A percentile compares a stretch with the other conserved stretches of the same genome.
Evolutionary conservation across 768 basidiomycete species (phyloP).

Genomic region (Pulveroboletus sp.): DNA sequence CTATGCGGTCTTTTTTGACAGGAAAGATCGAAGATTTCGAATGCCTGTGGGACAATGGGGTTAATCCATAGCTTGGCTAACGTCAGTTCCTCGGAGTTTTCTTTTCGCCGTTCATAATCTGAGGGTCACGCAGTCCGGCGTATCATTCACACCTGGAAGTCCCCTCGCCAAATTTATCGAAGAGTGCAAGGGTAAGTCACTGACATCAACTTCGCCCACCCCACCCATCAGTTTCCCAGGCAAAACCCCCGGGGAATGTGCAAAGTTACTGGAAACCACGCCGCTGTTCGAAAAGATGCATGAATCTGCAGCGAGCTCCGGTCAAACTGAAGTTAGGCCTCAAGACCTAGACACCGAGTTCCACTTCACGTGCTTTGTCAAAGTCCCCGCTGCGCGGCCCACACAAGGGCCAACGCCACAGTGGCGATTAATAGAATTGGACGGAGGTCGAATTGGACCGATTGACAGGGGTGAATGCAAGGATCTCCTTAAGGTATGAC

Average conservation of each 20-base stretch:
- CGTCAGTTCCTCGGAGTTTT: conserved; percentile 38
- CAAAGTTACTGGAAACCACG: conserved; percentile 69
- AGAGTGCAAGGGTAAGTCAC: conserved; percentile 50
- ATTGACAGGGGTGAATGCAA: conserved; percentile 69
- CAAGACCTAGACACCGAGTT: conserved; percentile 64
- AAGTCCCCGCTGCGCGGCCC: conserved; percentile 46
- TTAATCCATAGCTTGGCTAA: conserved; percentile 82
- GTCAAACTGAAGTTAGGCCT: conserved; percentile 68
- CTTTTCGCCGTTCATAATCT: conserved; percentile 3
- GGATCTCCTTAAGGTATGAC: conserved; percentile 53
- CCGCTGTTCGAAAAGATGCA: conserved; percentile 78
- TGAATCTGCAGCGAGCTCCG: conserved; percentile 58
- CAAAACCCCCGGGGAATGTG: conserved; percentile 69
- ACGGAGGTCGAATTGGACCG: conserved; percentile 74
- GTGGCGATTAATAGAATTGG: conserved; percentile 72
- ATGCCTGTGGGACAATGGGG: conserved; percentile 88
- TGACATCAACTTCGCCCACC: background rate
- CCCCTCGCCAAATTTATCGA: conserved; percentile 65
- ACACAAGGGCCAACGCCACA: conserved; percentile 19
- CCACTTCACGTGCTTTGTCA: conserved; percentile 87
- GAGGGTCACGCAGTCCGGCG: conserved; percentile 43
- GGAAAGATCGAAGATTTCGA: conserved; percentile 52
- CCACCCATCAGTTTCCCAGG: conserved; percentile 34
- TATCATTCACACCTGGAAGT: conserved; percentile 52
- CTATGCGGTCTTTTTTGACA: background rate